Evolutionary conservation across 768 basidiomycete species (phyloP), one percentile per base, ranked within the genome.

Genomic region (Tylopilus subfusipes): DNA sequence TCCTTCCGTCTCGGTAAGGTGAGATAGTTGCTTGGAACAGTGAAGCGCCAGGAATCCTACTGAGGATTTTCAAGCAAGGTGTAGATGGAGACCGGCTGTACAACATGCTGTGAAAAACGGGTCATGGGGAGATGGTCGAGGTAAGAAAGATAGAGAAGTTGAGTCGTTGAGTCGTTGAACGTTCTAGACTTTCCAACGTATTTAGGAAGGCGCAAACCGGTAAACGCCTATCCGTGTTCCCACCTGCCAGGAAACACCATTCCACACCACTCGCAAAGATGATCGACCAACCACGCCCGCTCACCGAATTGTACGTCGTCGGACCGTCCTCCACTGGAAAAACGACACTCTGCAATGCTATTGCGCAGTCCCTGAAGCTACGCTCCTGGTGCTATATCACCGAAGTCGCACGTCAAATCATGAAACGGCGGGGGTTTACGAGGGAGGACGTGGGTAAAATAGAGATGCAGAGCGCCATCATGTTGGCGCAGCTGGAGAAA

Each of bases 281-380:
- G 66, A 21, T 53, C 38, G 56, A 63, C 34, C 33, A 45, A 11
- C 54, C 44, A 36, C 19, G 39, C n/a, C 53, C 47, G 22, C 55
- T 59, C 52, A 62, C 56, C 30, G 67, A 68, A 43, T n/a, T 67
- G 30, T 82, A 78, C 56, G 64, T 84, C 40, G 67, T 83, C 44
- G 82, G 81, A 7, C 81, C 82, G 27, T 78, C 82, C 67, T 85
- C 84, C 16, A 82, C 82, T 13, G 86, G 86, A n/a, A 88, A 88
- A 67, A 84, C 85, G 24, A 86, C 85, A 0, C 74, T 86, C 4
- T 85, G 82, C 64, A 66, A 76, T 33, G 81, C 82, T 2, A 65
- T 86, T 0, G 75, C 75, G 0, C 57, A 71, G 42, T 70, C 72
- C 34, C 61, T 84, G 11, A 67, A 69, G 2, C 54, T 87, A 29